Evolutionary conservation across 805 yeast species (phyloP).

Genomic region (Tetrapisispora pingtungensis): DNA sequence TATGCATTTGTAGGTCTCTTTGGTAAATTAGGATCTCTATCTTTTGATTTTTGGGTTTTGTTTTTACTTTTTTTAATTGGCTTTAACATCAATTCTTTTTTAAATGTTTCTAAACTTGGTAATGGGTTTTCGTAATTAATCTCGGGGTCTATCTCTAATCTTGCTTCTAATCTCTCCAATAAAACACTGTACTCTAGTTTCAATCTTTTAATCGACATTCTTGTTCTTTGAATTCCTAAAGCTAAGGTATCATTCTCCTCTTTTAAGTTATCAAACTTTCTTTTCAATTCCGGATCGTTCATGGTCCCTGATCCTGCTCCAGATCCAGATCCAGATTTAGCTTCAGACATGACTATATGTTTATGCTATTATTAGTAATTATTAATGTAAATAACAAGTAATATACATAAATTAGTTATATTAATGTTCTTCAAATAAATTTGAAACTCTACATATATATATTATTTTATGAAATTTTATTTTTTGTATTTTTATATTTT

Average conservation of each 20-base stretch:
- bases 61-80: conserved; percentile 18
- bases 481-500: no score
- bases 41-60: conserved; percentile 30
- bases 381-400: no score
- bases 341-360: no score
- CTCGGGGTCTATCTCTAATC: conserved; percentile 32
- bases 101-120: conserved; percentile 24
- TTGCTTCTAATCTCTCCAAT: conserved; percentile 65
- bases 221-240: conserved; percentile 66
- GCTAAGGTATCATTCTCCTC: conserved; percentile 68
- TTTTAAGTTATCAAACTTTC: conserved; percentile 61
- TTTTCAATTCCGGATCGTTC: conserved; percentile 51
- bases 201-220: conserved; percentile 63
- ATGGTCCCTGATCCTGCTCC: no score
- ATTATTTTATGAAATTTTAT: no score
- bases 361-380: no score
- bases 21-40: conserved; percentile 77
- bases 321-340: no score
- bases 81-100: conserved; percentile 16
- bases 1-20: conserved; percentile 88
- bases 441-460: no score
- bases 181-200: conserved; percentile 76
- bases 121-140: conserved; percentile 22
- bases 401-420: no score
- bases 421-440: no score